Base-by-base conservation (phyloP, 1,139 yeast species). In the Blastobotrys proliferans region DNA sequence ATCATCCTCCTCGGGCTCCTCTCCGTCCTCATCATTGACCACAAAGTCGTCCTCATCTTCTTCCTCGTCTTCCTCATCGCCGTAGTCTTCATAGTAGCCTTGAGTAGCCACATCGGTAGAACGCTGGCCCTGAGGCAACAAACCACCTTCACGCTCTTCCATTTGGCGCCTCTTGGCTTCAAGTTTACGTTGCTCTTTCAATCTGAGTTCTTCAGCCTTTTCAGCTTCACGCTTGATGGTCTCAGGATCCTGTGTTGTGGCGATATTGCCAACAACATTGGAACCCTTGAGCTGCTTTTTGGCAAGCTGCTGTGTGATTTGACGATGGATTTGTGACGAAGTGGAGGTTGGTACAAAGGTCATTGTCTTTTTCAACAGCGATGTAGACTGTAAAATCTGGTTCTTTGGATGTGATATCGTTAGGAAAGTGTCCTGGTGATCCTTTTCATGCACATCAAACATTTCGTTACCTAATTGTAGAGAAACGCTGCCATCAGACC, bases 401-500 rank as follows among this genome's bases (percentile, higher is more conserved):
- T 80, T 80, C 33, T 75, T 78, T 49, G 83, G 83, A 55, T 83
- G 86, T 31, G 88, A 77, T 41, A 77, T 73, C 0, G 86, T 82
- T 47, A 92, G 68, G 47, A 83, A 77, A 37, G 84, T 81, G 61
- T 88, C 94, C 43, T 76, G 78, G 35, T 80, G 70, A n/a, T 83
- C 79, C 46, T 63, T 64, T 18, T 76, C 69, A 47, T 77, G 72
- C 27, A 86, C 81, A 60, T 90, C 97, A 56, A 90, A 92, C 53
- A 83, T 74, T 64, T 92, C 98, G 39, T 72, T 74, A 16, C 99
- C 99, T 35, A 94, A 69, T 56, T 87, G 90, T 49, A 92, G 69
- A 2, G 97, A 87, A 51, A 82, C 64, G 4, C 85, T 73, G 0
- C 98, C 99, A 64, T 92, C 97, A 45, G 84, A 83, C 99, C 99